phyloP scores from a whole-genome alignment of 2,329 filamentous ascomycete species.

The Ceratocystis alfenasii region DNA sequence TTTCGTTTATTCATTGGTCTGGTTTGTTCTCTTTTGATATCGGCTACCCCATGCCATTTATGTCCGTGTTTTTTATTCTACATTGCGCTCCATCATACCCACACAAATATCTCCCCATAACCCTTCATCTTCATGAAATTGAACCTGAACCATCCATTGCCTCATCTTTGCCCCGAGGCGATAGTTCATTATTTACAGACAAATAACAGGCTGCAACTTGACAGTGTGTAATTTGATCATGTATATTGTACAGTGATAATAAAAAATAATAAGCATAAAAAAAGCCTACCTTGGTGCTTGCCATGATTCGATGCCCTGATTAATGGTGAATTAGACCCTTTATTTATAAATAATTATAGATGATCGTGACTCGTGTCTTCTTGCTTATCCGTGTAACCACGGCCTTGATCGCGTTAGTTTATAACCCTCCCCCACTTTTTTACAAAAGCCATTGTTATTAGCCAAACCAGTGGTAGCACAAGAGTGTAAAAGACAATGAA shows the following conservation, averaged over 20 bases:
- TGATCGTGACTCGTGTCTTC: no score
- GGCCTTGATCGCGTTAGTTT: background rate
- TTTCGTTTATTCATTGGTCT: conserved; percentile 2
- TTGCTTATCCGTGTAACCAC: background rate
- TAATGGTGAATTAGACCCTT: no score
- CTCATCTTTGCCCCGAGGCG: background rate
- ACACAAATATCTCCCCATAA: conserved; percentile 1
- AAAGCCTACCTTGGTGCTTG: background rate
- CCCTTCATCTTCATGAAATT: background rate
- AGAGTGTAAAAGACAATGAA: background rate
- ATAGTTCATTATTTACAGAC: background rate
- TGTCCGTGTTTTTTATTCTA: background rate
- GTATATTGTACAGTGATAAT: conserved; percentile 2
- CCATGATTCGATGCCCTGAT: no score
- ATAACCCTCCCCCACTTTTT: background rate
- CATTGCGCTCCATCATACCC: conserved; percentile 3
- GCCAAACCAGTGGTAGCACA: background rate
- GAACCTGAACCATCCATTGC: background rate
- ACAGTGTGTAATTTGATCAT: background rate
- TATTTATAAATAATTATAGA: no score
- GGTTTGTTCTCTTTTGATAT: background rate
- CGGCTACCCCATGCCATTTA: background rate
- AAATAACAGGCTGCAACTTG: background rate
- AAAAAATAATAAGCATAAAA: background rate
- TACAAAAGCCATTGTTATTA: background rate